Evolutionary conservation across 2,329 filamentous ascomycete species (phyloP).

Genomic region (Ceratocystis destructans): DNA sequence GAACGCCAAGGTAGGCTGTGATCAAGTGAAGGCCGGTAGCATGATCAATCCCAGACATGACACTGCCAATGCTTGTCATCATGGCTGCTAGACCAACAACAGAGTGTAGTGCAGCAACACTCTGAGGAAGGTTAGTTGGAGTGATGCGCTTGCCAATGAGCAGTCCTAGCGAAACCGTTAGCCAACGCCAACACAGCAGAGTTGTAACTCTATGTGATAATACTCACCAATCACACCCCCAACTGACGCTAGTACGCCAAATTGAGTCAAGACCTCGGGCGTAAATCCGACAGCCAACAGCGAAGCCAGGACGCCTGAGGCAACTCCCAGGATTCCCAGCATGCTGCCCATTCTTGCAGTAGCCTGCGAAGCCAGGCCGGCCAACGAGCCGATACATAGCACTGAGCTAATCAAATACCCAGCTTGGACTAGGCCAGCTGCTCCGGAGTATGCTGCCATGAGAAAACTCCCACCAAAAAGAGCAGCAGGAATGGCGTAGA

Average conservation of each 20-base stretch:
- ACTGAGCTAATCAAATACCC: slow-evolving; percentile 77
- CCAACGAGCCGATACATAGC: slow-evolving; percentile 73
- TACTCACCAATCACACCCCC: slow-evolving; percentile 48
- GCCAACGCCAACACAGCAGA: neutral
- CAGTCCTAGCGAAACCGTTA: slow-evolving; percentile 35
- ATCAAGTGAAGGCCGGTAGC: slow-evolving; percentile 70
- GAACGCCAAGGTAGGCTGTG: slow-evolving; percentile 70
- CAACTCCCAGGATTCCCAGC: slow-evolving; percentile 73
- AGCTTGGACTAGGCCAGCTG: slow-evolving; percentile 72
- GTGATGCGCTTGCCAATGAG: slow-evolving; percentile 77
- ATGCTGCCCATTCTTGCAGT: slow-evolving; percentile 78
- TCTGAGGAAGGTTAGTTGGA: slow-evolving; percentile 76
- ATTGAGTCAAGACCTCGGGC: slow-evolving; percentile 64
- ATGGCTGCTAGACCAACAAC: slow-evolving; percentile 83
- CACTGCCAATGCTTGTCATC: slow-evolving; percentile 74
- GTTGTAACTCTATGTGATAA: slow-evolving; percentile 16
- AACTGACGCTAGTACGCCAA: slow-evolving; percentile 58
- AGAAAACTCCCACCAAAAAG: slow-evolving; percentile 72
- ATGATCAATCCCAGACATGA: slow-evolving; percentile 58
- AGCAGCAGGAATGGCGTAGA: slow-evolving; percentile 64
- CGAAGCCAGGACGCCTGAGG: slow-evolving; percentile 69
- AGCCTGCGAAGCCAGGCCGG: slow-evolving; percentile 64
- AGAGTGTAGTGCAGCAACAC: slow-evolving; percentile 76
- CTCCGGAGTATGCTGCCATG: slow-evolving; percentile 65
- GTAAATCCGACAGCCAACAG: slow-evolving; percentile 69